phyloP scores from a whole-genome alignment of 2,329 filamentous ascomycete genomes.

The Aureobasidium zeae region DNA sequence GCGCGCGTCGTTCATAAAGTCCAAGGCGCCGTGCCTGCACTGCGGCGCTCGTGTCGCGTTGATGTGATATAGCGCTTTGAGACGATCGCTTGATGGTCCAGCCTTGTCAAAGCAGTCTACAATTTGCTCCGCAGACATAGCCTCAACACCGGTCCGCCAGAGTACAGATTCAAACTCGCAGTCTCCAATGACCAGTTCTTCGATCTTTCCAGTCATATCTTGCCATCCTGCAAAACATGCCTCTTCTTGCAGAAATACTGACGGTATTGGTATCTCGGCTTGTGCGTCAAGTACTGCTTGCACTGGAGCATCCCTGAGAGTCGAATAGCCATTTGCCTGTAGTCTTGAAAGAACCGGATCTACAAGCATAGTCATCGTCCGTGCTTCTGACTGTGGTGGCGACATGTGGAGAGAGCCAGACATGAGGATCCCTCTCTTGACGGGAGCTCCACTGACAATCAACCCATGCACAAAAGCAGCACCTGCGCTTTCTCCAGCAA shows the following conservation, averaged over 20 bases:
- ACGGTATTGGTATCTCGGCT: slow-evolving; percentile 31
- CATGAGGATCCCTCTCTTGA: slow-evolving; percentile 31
- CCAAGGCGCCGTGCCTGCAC: slow-evolving; percentile 34
- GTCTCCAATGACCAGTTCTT: slow-evolving; percentile 36
- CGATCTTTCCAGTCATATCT: slow-evolving; percentile 25
- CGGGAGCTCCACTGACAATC: slow-evolving; percentile 27
- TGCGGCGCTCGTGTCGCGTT: slow-evolving; percentile 32
- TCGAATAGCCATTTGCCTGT: slow-evolving; percentile 20
- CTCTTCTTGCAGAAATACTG: slow-evolving; percentile 37
- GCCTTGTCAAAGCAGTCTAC: slow-evolving; percentile 28
- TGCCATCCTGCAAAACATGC: slow-evolving; percentile 32
- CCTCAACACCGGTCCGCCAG: slow-evolving; percentile 38
- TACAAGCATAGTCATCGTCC: slow-evolving; percentile 27
- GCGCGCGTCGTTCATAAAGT: slow-evolving; percentile 30
- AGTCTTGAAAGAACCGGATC: slow-evolving; percentile 20
- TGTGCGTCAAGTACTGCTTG: slow-evolving; percentile 29
- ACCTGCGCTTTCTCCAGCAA: slow-evolving; percentile 40
- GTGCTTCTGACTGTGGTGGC: slow-evolving; percentile 32
- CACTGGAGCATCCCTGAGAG: slow-evolving; percentile 27
- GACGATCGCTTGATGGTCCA: slow-evolving; percentile 24
- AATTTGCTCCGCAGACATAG: slow-evolving; percentile 28
- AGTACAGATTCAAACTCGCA: slow-evolving; percentile 37
- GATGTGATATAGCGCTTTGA: slow-evolving; percentile 37
- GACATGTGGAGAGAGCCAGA: slow-evolving; percentile 39
- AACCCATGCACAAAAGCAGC: slow-evolving; percentile 39